phyloP scores from a whole-genome alignment of 2,329 filamentous ascomycete species.

The Alternaria ventricosa region DNA sequence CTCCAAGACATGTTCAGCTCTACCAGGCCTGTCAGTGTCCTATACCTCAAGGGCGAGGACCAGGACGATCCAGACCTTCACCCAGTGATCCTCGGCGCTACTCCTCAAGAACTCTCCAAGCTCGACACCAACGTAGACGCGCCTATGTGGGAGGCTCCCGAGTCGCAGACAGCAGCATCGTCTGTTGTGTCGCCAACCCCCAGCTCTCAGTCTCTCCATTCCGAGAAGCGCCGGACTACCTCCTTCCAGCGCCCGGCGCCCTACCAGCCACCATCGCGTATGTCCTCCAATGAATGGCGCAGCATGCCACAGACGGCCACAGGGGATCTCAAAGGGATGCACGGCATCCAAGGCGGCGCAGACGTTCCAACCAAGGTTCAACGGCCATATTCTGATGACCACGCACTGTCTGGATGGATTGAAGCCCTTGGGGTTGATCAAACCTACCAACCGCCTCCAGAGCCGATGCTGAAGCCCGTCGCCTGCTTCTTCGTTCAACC shows the following conservation, averaged over 20 bases:
- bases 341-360: slow-evolving; percentile 53
- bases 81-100: slow-evolving; percentile 75
- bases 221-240: slow-evolving; percentile 50
- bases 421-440: slow-evolving; percentile 91
- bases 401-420: slow-evolving; percentile 80
- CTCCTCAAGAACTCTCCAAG: slow-evolving; percentile 66
- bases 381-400: slow-evolving; percentile 64
- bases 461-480: slow-evolving; percentile 74
- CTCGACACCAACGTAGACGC: slow-evolving; percentile 52
- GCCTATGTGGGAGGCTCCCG: slow-evolving; percentile 57
- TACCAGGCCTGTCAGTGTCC: slow-evolving; percentile 76
- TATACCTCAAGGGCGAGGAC: slow-evolving; percentile 79
- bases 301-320: slow-evolving; percentile 62
- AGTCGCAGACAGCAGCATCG: slow-evolving; percentile 63
- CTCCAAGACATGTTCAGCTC: slow-evolving; percentile 90
- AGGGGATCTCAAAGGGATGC: slow-evolving; percentile 56
- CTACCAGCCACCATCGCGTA: slow-evolving; percentile 52
- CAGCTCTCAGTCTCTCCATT: slow-evolving; percentile 54
- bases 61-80: slow-evolving; percentile 80
- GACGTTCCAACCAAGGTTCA: slow-evolving; percentile 63
- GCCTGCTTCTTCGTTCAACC: slow-evolving; percentile 87
- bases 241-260: slow-evolving; percentile 54
- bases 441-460: slow-evolving; percentile 78
- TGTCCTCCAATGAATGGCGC: slow-evolving; percentile 62
- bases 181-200: slow-evolving; percentile 60